Evolutionary conservation across 176 grass and related monocot genomes (phyloP), one percentile per base, ranked within the genome.

Genomic region (Leersia perrieri): DNA sequence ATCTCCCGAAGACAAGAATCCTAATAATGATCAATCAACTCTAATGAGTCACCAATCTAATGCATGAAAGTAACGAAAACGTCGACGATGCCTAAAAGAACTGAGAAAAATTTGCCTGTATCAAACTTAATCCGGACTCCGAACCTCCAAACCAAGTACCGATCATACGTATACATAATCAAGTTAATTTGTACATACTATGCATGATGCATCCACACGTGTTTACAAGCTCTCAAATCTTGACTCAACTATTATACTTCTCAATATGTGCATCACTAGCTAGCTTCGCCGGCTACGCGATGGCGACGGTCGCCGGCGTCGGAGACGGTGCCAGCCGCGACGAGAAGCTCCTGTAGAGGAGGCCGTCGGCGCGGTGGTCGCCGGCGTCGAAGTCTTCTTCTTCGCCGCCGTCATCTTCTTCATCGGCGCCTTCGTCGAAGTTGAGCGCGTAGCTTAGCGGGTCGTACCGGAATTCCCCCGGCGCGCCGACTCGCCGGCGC

Each of bases 391-490:
- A 38, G 1, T 63, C 84, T 0, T 61, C 80, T 4, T 72, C 47
- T 0, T 84, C 64, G 0, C 33, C 86, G 3, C 61, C 89, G 25
- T 16, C 73, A 40, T 11, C 39, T 3, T 49, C 45, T 25, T 45
- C 79, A 63, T 49, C 78, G 34, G 72, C 15, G 22, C 92, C 92
- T 2, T 88, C 76, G 70, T 97, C 94, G 73, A 94, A 97, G 84
- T 97, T 97, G 60, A 88, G 92, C 29, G 92, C 89, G 76, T 94
- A 94, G 88, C 94, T 97, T 68, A 97, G 86, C 68, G 94, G 92
- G 74, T 97, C 94, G 55, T 97, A 94, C 34, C 87, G 70, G 87
- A 94, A 91, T 47, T 91, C 81, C 20, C 78, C 81, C 31, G 53
- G 53, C 53, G 45, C 76, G 49, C 33, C 63, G 7, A 66, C n/a